Evolutionary conservation across 495 filamentous ascomycete genomes (phyloP).

Genomic region (Podospora tetraspora): DNA sequence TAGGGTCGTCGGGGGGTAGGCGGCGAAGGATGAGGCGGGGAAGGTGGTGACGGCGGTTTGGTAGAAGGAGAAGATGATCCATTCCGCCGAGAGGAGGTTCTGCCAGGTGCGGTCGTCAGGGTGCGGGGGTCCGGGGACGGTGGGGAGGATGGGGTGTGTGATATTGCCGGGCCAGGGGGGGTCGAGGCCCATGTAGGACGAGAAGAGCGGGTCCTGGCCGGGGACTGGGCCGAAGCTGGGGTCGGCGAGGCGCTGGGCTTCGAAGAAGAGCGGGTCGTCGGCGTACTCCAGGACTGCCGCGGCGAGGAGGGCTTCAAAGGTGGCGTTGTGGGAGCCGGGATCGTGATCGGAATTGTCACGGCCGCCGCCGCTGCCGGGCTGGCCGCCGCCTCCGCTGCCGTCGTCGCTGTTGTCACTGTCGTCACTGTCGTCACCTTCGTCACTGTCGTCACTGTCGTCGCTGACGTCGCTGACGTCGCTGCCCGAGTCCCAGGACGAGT

Average conservation of each 20-base stretch:
- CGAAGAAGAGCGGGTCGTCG: slow-evolving; percentile 7
- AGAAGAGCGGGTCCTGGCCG: slow-evolving; percentile 41
- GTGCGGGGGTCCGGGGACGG: slow-evolving; percentile 32
- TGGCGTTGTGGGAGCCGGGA: not conserved
- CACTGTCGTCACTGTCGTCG: not conserved
- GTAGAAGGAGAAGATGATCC: slow-evolving; percentile 53
- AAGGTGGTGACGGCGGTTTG: slow-evolving; percentile 47
- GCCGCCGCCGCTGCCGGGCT: too few relatives aligned
- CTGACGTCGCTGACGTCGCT: not conserved
- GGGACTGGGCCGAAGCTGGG: slow-evolving; percentile 39
- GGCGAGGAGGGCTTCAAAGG: not conserved
- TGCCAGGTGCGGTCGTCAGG: slow-evolving; percentile 48
- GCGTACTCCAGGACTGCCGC: too few relatives aligned
- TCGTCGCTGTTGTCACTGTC: too few relatives aligned
- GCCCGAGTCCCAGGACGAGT: not conserved
- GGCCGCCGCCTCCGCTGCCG: too few relatives aligned
- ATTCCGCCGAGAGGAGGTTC: slow-evolving; percentile 50
- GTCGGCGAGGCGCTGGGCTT: slow-evolving; percentile 35
- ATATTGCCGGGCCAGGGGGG: slow-evolving; percentile 45
- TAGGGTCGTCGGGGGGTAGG: slow-evolving; percentile 42
- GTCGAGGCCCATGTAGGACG: slow-evolving; percentile 37
- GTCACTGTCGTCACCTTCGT: not conserved
- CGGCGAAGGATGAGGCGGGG: slow-evolving; percentile 36
- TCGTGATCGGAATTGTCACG: too few relatives aligned
- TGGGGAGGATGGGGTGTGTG: slow-evolving; percentile 39